Evolutionary conservation across 2,329 filamentous ascomycete species (phyloP), one percentile per base, ranked within the genome.

Genomic region (Tricladium varicosporioides): DNA sequence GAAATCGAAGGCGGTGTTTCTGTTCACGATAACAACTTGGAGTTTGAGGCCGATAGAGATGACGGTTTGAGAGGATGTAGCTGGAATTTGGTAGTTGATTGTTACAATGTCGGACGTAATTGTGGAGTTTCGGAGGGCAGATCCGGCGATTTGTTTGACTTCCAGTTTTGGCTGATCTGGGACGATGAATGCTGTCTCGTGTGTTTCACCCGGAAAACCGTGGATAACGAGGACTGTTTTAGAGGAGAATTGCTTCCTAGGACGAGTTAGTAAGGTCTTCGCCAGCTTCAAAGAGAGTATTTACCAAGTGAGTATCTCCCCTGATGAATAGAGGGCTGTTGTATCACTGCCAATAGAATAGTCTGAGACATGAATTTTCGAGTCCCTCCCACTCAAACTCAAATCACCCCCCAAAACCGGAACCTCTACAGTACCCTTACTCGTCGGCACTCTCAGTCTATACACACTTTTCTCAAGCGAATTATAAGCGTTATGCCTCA

Each of bases 281-380:
- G 3, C 4, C 7, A 27, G 22, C 7, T 27, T 27, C 43, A 15
- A 45, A 45, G 16, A 1, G 88, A 84, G 22, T 27, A 4, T 27
- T 3, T 27, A 27, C 81, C 84, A 87, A 0, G 84, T 87, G 58
- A 84, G 82, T 33, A 89, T 78, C 63, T 89, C 86, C 0, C 83
- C 84, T 1, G 86, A 85, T 0, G 83, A 87, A 70, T 89, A 89
- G 0, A 87, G 89, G 63, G 1, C 75, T 79, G 14, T 75, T 69
- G 19, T 10, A 14, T 31, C 22, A 10, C 78, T 76, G 0, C 82
- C 84, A 43, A 88, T 72, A 5, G 80, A 73, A 57, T 88, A 89
- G 60, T 89, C 83, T 0, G 79, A 82, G 5, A 88, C 80, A 63
- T 86, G 82, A 22, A 88, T 78, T 70, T 82, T 88, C 0, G 84